Evolutionary conservation across 179 eudicot genomes (phyloP), one percentile per base, ranked within the genome.

Genomic region (Sideroxylon spinosum): DNA sequence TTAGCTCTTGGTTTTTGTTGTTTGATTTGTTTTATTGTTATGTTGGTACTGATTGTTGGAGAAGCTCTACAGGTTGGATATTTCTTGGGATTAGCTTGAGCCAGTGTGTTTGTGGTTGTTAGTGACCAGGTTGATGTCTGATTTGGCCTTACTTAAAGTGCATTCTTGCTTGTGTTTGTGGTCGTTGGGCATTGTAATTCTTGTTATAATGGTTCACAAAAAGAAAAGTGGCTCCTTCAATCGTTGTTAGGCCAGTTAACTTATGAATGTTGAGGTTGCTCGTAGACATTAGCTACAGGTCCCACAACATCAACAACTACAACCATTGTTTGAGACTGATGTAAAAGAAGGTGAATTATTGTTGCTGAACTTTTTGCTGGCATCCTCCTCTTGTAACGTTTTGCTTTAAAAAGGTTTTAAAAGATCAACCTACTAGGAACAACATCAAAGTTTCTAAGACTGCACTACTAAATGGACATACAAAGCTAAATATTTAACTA

Each of bases 241-340:
- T 86, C 90, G 82, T 86, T 93, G 76, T 82, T 91, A 5, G 93
- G 91, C 98, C 96, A 93, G 75, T 88, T 90, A 62, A 88, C 76
- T 62, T 86, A 91, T 79, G 93, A 66, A 55, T 89, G 94, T 79
- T 89, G 97, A 63, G 92, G 88, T 76, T 88, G 98, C 86, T 92
- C 97, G 82, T 89, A 90, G 44, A 87, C 84, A 74, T 28, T 85
- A 60, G 87, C 83, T 44, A 89, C 77, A 20, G 94, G 87, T 22
- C 94, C 91, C n/a, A 82, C 90, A 85, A 90, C 87, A 67, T 91
- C 98, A 73, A 82, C 86, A 23, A 82, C 86, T 29, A 89, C 88
- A 9, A 90, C 89, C 81, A 93, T 85, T 73, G 86, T 81, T 87
- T 91, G 98, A 52, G 97, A 85, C 81, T 86, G 93, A 68, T 91